Evolutionary conservation across 306 rosid genomes (phyloP).

Genomic region (Cicer pinnatifidum): DNA sequence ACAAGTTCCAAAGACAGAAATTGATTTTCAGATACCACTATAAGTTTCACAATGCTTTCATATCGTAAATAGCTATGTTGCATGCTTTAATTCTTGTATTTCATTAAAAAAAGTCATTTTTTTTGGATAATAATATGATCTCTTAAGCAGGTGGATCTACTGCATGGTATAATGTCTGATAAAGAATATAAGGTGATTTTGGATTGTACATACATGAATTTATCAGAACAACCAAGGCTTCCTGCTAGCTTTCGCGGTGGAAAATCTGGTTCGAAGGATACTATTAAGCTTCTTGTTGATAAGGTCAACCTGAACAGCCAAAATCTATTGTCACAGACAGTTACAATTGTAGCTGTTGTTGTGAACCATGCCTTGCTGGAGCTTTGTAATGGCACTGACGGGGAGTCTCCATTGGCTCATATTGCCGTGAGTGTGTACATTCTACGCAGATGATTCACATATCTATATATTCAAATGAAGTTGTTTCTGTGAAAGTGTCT

Average conservation of each 20-base stretch:
- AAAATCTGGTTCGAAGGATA: conserved; percentile 70
- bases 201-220: conserved; percentile 82
- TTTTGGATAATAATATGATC: conserved; percentile 38
- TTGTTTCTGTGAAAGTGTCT: conserved; percentile 3
- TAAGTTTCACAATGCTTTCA: not conserved
- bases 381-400: conserved; percentile 74
- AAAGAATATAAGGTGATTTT: conserved; percentile 92
- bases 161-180: conserved; percentile 84
- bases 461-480: not conserved
- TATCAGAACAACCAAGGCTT: conserved; percentile 79
- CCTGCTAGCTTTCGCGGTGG: conserved; percentile 95
- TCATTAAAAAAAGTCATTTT: conserved; percentile 8
- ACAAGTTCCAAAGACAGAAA: not conserved
- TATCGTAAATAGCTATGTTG: conserved; percentile 6
- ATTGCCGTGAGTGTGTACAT: conserved; percentile 74
- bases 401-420: conserved; percentile 83
- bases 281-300: conserved; percentile 79
- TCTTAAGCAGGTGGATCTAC: conserved; percentile 74
- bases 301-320: conserved; percentile 92
- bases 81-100: conserved; percentile 20
- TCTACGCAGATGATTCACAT: conserved; percentile 8
- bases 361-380: conserved; percentile 84
- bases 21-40: conserved; percentile 4
- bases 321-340: conserved; percentile 72
- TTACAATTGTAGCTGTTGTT: conserved; percentile 74